These are phyloP conservation scores for Penicillium sp. DNA, from an alignment of 2,329 filamentous ascomycete species.

Conservation along the genomic window DNA sequence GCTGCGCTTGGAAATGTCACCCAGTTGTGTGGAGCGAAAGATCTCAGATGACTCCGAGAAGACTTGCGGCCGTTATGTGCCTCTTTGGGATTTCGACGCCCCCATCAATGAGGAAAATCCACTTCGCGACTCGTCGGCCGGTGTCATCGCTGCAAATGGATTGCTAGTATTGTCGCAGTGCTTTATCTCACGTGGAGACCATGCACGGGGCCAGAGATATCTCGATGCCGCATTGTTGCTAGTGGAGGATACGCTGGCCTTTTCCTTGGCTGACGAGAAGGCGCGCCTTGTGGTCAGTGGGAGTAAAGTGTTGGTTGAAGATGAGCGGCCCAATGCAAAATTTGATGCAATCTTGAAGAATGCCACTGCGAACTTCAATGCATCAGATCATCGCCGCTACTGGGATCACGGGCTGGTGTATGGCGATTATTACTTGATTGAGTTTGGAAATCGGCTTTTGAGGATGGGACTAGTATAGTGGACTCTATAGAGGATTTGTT, in stretches of 20 bases:
- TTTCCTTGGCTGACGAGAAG: not conserved
- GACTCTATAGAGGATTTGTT: not conserved
- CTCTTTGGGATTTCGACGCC: conserved; percentile 30
- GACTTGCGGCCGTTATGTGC: conserved; percentile 11
- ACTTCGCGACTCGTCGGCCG: conserved; percentile 46
- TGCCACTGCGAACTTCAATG: conserved; percentile 46
- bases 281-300: not conserved
- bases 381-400: conserved; percentile 41
- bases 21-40: not conserved
- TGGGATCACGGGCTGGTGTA: conserved; percentile 47
- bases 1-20: not conserved
- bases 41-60: not conserved
- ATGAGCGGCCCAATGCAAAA: not conserved
- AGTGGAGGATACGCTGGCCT: not conserved
- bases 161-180: conserved; percentile 31
- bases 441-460: conserved; percentile 47
- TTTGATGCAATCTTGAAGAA: conserved; percentile 41
- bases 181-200: conserved; percentile 7
- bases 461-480: conserved; percentile 23
- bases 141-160: conserved; percentile 47
- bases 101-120: conserved; percentile 16
- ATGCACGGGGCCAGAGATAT: not conserved
- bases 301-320: not conserved
- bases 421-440: conserved; percentile 47
- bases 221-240: not conserved